These are phyloP conservation scores for Parmelia sp. DNA, from an alignment of 495 filamentous ascomycete genomes.

Conservation along the genomic window DNA sequence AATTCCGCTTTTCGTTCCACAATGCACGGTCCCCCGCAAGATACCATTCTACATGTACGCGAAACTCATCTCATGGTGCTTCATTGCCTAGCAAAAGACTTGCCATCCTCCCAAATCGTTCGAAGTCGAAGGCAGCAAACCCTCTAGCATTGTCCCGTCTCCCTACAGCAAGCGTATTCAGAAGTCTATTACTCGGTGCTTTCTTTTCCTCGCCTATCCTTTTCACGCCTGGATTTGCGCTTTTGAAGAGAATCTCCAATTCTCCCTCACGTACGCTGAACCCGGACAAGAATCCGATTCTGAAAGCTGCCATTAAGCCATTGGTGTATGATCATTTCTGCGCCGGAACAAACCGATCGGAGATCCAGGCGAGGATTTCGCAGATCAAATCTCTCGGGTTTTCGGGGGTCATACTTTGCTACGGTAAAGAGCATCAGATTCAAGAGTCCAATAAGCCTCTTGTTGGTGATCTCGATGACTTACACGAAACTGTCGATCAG, in stretches of 20 bases:
- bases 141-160: slow-evolving; percentile 13
- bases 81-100: neutral
- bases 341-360: slow-evolving; percentile 43
- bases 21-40: neutral
- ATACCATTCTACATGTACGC: neutral
- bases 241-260: slow-evolving; percentile 16
- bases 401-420: slow-evolving; percentile 43
- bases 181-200: slow-evolving; percentile 33
- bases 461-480: neutral
- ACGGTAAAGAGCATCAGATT: slow-evolving; percentile 39
- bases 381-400: slow-evolving; percentile 43
- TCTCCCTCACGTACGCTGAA: slow-evolving; percentile 8
- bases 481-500: slow-evolving; percentile 1
- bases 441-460: neutral
- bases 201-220: slow-evolving; percentile 34
- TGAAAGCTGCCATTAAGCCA: slow-evolving; percentile 42
- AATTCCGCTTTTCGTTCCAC: neutral
- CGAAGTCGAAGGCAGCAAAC: slow-evolving; percentile 5
- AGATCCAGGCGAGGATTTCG: slow-evolving; percentile 40
- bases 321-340: slow-evolving; percentile 49
- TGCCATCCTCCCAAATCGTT: neutral
- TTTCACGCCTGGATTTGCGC: slow-evolving; percentile 18
- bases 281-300: slow-evolving; percentile 37
- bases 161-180: slow-evolving; percentile 14
- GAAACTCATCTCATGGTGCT: neutral